Evolutionary conservation across 192 early-diverging fungal species (phyloP), one percentile per base, ranked within the genome.

Genomic region (Coemansia sp.): DNA sequence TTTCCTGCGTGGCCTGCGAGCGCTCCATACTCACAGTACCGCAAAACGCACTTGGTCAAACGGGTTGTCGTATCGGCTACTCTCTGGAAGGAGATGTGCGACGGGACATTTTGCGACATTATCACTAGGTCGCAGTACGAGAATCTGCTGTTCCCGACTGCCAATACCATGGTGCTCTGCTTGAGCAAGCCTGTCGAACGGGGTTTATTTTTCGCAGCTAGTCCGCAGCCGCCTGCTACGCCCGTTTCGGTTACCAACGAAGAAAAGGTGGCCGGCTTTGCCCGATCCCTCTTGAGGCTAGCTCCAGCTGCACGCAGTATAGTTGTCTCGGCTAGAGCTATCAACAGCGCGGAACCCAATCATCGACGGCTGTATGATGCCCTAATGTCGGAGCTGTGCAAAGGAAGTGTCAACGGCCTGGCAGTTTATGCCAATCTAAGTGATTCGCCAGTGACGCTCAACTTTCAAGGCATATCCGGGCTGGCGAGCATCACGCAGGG

Each of bases 1-100:
- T 53, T 53, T 53, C 49, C 25, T 5, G 49, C 49, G 15, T 53
- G 27, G 49, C 49, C 49, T 53, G 49, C 49, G 24, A 53, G 49
- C 25, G 25, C 15, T 25, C 25, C 22, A 53, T 29, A 53, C 49
- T 53, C 49, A 4, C 49, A 53, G 49, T 53, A 53, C 24, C 49
- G 49, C 49, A 53, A 53, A 29, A 53, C 49, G 11, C 49, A 53
- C 6, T 12, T 31, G 14, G 49, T 17, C 49, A 53, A 53, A 29
- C 49, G 49, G 24, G 49, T 53, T 27, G 15, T 53, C 15, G 27
- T 53, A 15, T 15, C 2, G 11, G 49, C 27, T 31, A 15, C 27
- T 27, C 49, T 53, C 12, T 53, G 49, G 49, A 53, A 31, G 46
- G 46, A 47, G 12, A 53, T 29, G 49, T 31, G 49, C 27, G 49